These are phyloP conservation scores for Stenogyne calaminthoides DNA, from an alignment of 305 asterid genomes.

Conservation along the genomic window DNA sequence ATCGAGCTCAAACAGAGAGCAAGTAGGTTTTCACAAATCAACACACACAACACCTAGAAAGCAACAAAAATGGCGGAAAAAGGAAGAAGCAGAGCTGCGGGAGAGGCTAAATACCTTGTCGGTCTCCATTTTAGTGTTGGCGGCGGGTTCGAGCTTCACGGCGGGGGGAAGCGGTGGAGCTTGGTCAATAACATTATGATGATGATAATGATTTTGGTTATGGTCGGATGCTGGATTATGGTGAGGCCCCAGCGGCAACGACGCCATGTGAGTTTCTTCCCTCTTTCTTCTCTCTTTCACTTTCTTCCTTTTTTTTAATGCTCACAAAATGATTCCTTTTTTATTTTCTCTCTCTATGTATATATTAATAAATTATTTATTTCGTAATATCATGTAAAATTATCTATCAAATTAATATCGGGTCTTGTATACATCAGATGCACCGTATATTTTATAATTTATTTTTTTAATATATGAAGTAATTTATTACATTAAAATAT, in stretches of 20 bases:
- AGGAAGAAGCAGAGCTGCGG: background rate
- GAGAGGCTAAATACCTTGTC: constrained; percentile 51
- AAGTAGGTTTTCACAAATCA: constrained; percentile 35
- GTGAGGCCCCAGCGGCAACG: constrained; percentile 81
- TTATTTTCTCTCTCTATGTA: no score
- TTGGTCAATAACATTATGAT: constrained; percentile 44
- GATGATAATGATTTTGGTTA: constrained; percentile 40
- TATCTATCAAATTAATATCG: no score
- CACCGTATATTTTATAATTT: no score
- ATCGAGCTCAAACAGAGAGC: constrained; percentile 43
- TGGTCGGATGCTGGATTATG: constrained; percentile 54
- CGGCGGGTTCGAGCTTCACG: constrained; percentile 47
- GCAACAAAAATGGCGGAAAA: background rate
- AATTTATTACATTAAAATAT: no score
- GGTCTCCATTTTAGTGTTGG: no score
- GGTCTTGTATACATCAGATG: no score
- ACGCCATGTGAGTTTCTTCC: no score
- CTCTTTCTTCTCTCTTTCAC: no score
- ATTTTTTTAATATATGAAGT: no score
- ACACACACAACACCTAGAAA: constrained; percentile 6
- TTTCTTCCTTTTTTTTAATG: no score
- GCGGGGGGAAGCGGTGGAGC: constrained; percentile 44
- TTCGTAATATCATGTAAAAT: background rate
- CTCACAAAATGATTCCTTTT: no score
- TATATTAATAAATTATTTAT: background rate